Evolutionary conservation across 1,139 yeast species (phyloP).

Genomic region (Blastobotrys aristatus): DNA sequence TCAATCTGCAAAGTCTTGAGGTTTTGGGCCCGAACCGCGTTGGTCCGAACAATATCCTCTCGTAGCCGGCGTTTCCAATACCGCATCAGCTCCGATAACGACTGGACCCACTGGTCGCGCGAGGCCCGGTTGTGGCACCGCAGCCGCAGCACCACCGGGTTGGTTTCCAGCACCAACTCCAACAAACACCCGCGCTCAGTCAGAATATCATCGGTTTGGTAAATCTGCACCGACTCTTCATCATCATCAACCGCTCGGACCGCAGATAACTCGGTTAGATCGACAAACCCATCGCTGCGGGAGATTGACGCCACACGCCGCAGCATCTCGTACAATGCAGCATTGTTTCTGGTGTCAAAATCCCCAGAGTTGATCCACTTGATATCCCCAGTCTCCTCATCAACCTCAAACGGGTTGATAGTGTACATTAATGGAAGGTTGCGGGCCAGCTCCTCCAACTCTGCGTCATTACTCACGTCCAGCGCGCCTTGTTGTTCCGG

Average conservation of each 20-base stretch:
- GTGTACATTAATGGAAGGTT: conserved; percentile 40
- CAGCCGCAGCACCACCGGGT: conserved; percentile 43
- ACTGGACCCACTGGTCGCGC: conserved; percentile 62
- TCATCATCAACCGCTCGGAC: conserved; percentile 4
- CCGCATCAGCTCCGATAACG: conserved; percentile 41
- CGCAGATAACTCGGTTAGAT: conserved; percentile 45
- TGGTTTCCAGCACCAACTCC: conserved; percentile 48
- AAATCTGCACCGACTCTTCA: background rate
- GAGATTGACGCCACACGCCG: conserved; percentile 54
- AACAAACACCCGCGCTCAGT: conserved; percentile 41
- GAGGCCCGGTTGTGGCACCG: conserved; percentile 48
- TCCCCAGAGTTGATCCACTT: conserved; percentile 52
- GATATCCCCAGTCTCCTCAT: conserved; percentile 43
- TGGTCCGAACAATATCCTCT: conserved; percentile 40
- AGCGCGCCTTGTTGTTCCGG: conserved; percentile 27
- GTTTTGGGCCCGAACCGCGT: conserved; percentile 45
- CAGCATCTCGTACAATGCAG: conserved; percentile 59
- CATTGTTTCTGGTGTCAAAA: conserved; percentile 47
- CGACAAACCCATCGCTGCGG: conserved; percentile 58
- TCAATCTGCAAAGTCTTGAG: conserved; percentile 45
- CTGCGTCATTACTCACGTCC: conserved; percentile 19
- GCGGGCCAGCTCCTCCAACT: conserved; percentile 23
- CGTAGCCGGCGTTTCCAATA: conserved; percentile 57
- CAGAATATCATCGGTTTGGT: conserved; percentile 31
- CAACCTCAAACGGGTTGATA: conserved; percentile 49